Evolutionary conservation across 2,329 filamentous ascomycete genomes (phyloP).

Genomic region (Thermomyces lanuginosus): DNA sequence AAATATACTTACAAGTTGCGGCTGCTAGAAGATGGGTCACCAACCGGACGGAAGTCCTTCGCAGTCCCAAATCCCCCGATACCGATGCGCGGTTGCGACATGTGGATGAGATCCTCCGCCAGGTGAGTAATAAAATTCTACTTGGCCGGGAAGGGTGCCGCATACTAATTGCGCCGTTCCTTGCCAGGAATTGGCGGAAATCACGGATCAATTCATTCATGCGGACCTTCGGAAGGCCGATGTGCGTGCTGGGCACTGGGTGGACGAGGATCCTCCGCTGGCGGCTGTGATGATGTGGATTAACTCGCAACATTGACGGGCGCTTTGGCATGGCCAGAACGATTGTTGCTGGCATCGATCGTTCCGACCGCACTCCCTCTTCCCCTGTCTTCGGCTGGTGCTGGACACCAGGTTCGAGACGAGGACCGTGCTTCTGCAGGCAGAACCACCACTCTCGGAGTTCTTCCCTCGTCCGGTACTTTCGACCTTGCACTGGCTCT

Average conservation of each 20-base stretch:
- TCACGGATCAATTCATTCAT: constrained; percentile 42
- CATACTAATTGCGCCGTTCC: too few species aligned
- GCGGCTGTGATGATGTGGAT: constrained; percentile 34
- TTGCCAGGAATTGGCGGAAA: constrained; percentile 39
- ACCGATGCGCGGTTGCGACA: constrained; percentile 34
- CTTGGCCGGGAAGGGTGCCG: too few species aligned
- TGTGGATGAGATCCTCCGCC: constrained; percentile 32
- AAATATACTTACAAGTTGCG: constrained; percentile 42
- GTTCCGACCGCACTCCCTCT: too few species aligned
- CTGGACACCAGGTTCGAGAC: too few species aligned
- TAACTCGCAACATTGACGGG: constrained; percentile 18
- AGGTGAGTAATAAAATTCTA: constrained; percentile 23
- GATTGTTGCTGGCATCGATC: too few species aligned
- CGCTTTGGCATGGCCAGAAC: too few species aligned
- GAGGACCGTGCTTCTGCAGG: too few species aligned
- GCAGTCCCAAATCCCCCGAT: constrained; percentile 33
- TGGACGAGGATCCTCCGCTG: constrained; percentile 43
- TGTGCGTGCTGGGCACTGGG: constrained; percentile 42
- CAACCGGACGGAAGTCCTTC: constrained; percentile 34
- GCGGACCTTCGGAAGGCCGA: constrained; percentile 40
- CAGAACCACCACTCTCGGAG: too few species aligned
- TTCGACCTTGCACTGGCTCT: too few species aligned
- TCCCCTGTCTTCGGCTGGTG: too few species aligned
- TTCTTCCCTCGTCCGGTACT: too few species aligned
- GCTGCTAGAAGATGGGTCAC: constrained; percentile 45